Percentiles rank a stretch among this genome's conserved stretches.
phyloP scores from a whole-genome alignment of 768 basidiomycete genomes.

The Leccinum boreale region DNA sequence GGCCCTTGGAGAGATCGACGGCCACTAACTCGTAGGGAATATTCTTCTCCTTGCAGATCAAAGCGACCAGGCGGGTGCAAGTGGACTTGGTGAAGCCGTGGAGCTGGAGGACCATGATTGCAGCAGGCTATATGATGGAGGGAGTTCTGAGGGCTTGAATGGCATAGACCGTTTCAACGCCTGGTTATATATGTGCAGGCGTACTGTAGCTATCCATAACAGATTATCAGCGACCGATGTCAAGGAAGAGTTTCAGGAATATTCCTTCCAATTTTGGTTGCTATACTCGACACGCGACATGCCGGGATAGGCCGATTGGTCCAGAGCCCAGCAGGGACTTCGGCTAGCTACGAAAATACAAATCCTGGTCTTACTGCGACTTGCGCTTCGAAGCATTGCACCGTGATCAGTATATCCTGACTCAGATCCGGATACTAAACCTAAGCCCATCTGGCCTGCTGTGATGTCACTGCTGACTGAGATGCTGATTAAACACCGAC shows the following conservation, averaged over 20 bases:
- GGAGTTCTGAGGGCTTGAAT: not conserved
- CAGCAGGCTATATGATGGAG: not conserved
- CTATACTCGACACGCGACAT: not conserved
- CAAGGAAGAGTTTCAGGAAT: no score
- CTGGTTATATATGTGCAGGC: slow-evolving; percentile 4
- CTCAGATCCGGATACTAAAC: no score
- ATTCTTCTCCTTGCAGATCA: slow-evolving; percentile 51
- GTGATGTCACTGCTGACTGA: slow-evolving; percentile 1
- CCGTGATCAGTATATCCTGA: no score
- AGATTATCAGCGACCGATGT: not conserved
- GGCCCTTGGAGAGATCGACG: slow-evolving; percentile 40
- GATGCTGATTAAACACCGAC: slow-evolving; percentile 1
- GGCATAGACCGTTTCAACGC: not conserved
- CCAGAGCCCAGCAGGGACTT: not conserved
- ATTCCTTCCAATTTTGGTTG: no score
- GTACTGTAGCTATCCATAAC: not conserved
- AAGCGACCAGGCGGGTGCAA: slow-evolving; percentile 50
- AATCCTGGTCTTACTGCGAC: no score
- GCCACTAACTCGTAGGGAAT: slow-evolving; percentile 51
- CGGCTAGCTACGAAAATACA: no score
- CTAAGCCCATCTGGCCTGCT: no score
- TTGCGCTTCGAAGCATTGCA: no score
- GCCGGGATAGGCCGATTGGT: not conserved
- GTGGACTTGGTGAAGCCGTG: slow-evolving; percentile 37
- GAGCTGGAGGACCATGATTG: slow-evolving; percentile 36